These are phyloP conservation scores for Truncatella angustata DNA, from an alignment of 2,329 filamentous ascomycete species.

Conservation along the genomic window DNA sequence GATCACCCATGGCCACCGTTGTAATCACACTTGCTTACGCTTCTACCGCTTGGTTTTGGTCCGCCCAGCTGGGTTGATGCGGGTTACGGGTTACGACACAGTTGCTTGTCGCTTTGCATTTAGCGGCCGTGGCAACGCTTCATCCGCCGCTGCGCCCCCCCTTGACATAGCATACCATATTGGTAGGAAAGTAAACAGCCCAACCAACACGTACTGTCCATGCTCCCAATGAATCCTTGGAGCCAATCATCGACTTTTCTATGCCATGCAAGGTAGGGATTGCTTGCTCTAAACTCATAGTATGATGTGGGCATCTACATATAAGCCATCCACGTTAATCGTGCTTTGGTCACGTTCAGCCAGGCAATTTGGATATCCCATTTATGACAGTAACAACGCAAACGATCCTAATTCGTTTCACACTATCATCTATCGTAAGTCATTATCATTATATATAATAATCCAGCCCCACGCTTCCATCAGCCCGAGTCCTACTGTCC, in stretches of 20 bases:
- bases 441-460: slow-evolving; percentile 25
- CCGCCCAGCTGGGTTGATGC: no score
- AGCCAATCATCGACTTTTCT: no score
- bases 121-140: neutral
- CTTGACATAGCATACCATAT: neutral
- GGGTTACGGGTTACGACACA: neutral
- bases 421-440: slow-evolving; percentile 30
- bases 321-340: no score
- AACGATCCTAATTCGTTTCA: slow-evolving; percentile 27
- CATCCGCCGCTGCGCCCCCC: neutral
- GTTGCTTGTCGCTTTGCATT: neutral
- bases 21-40: slow-evolving; percentile 16
- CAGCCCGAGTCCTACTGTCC: neutral
- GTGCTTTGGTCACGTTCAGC: no score
- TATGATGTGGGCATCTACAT: no score
- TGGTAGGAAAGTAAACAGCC: neutral
- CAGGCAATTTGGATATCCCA: neutral
- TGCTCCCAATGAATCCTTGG: no score
- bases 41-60: neutral
- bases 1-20: neutral
- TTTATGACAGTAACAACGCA: slow-evolving; percentile 18
- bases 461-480: slow-evolving; percentile 5
- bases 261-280: no score
- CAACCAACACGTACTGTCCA: no score
- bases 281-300: no score